Conservation (phyloP, 441 rosid genomes). For the Adansonia rubrostipa region DNA sequence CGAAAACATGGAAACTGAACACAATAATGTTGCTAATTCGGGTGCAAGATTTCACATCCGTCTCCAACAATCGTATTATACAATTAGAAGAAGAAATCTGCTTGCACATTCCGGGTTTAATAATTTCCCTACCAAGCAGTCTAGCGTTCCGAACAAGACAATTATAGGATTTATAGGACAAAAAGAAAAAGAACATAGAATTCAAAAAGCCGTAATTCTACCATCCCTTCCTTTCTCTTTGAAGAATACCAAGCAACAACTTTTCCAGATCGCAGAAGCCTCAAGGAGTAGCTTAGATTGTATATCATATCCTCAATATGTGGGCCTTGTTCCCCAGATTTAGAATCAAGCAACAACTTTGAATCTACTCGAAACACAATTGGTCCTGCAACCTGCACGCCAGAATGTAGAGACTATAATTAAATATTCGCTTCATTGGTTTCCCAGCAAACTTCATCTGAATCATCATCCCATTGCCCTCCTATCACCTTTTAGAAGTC, state of each 20-base stretch:
- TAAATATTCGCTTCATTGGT: not conserved
- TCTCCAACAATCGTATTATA: not conserved
- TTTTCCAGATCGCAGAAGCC: conserved; percentile 72
- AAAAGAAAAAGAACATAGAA: conserved; percentile 39
- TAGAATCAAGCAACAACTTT: conserved; percentile 47
- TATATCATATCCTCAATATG: conserved; percentile 62
- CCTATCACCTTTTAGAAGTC: not conserved
- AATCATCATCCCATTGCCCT: not conserved
- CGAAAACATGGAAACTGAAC: not conserved
- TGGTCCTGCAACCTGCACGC: conserved; percentile 77
- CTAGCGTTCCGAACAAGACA: not conserved
- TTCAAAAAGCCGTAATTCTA: conserved; percentile 75
- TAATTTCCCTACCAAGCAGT: not conserved
- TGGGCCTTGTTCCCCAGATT: conserved; percentile 42
- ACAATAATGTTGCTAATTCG: not conserved
- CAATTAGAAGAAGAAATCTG: not conserved
- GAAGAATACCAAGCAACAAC: conserved; percentile 93
- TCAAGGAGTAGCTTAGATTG: conserved; percentile 70
- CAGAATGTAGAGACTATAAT: too few species aligned
- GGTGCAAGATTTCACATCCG: not conserved
- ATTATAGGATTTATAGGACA: not conserved
- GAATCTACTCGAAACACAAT: conserved; percentile 68
- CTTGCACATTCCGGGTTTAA: not conserved
- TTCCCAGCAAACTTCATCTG: not conserved
- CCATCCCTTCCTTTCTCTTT: conserved; percentile 85